phyloP scores from a whole-genome alignment of 2,329 filamentous ascomycete species.

The Talaromyces sp. region DNA sequence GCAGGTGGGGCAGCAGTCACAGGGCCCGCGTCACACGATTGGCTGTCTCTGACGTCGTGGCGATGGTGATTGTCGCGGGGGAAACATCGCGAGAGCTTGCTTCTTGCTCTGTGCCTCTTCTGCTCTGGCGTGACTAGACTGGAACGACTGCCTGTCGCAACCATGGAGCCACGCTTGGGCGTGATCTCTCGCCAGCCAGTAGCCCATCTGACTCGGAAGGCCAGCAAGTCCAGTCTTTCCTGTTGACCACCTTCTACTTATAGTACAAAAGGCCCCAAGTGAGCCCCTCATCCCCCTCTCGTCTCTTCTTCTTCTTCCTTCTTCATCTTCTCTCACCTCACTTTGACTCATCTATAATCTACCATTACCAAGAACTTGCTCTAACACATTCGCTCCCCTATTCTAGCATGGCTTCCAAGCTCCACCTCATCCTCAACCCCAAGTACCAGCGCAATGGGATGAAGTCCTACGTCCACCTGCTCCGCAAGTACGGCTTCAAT shows the following conservation, averaged over 20 bases:
- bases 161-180: neutral
- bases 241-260: neutral
- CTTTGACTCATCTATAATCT: neutral
- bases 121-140: neutral
- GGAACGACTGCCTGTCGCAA: neutral
- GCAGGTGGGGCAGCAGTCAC: neutral
- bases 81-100: neutral
- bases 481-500: conserved; percentile 58
- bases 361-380: neutral
- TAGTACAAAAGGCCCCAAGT: neutral
- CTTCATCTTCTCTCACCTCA: neutral
- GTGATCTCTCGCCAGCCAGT: neutral
- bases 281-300: neutral
- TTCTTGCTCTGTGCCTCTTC: neutral
- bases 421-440: conserved; percentile 51
- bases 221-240: neutral
- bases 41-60: neutral
- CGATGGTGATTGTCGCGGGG: neutral
- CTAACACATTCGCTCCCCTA: neutral
- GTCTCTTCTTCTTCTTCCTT: neutral
- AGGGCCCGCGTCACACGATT: neutral
- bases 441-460: conserved; percentile 55
- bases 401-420: conserved; percentile 34
- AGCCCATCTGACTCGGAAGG: neutral
- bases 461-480: conserved; percentile 57